Evolutionary conservation across 768 basidiomycete species (phyloP).

Genomic region (Leccinum truebloodii): DNA sequence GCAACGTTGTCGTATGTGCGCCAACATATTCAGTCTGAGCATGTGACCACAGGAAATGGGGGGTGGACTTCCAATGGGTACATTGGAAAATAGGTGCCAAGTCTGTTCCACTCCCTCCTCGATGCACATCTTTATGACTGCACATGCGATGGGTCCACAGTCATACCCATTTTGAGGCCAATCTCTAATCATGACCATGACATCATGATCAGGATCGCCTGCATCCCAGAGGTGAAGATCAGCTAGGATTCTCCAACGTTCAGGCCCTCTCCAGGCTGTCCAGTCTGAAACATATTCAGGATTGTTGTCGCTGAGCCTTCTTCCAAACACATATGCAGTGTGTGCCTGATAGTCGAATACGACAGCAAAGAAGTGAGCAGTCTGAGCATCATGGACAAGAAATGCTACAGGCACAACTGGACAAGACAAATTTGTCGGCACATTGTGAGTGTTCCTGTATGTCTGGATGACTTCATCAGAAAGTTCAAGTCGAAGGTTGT

Average conservation of each 20-base stretch:
- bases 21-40: not conserved
- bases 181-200: not conserved
- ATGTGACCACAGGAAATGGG: constrained; percentile 5
- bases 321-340: constrained; percentile 1
- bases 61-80: not conserved
- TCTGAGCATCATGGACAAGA: not conserved
- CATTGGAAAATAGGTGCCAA: not conserved
- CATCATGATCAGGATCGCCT: not conserved
- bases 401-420: not conserved
- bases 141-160: constrained; percentile 5
- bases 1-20: not conserved
- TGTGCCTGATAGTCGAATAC: not conserved
- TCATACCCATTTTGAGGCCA: constrained; percentile 12
- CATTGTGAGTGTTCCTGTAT: constrained; percentile 1
- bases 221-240: constrained; percentile 2
- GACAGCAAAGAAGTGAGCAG: constrained; percentile 4
- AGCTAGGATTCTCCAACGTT: not conserved
- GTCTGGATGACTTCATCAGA: not conserved
- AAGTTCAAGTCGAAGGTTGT: not conserved
- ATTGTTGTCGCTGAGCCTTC: not conserved
- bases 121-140: not conserved
- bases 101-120: not conserved
- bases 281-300: not conserved
- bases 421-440: not conserved
- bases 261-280: constrained; percentile 1